Conservation (phyloP, 352 stramenopile species). For the Thalassiosira pacifica region DNA sequence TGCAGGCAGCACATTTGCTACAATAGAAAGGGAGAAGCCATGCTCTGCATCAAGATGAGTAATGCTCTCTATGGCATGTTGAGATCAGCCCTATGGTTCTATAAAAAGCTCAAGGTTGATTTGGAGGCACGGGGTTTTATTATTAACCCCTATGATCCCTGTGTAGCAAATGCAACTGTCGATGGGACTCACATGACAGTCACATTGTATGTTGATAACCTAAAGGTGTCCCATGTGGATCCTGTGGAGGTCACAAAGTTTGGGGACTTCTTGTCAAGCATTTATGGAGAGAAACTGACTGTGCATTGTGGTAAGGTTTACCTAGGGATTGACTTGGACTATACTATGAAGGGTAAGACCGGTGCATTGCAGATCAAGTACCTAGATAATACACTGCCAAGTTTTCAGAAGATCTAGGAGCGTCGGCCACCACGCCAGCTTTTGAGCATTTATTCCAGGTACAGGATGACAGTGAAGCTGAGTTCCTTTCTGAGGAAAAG, state of each 20-base stretch:
- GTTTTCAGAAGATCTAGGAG: slow-evolving; percentile 26
- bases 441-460: slow-evolving; percentile 73
- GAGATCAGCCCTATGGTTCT: too few species aligned
- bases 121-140: background rate
- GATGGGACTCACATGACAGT: slow-evolving; percentile 14
- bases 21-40: too few species aligned
- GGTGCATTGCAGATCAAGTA: slow-evolving; percentile 46
- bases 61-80: too few species aligned
- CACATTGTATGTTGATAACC: slow-evolving; percentile 31
- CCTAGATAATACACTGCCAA: slow-evolving; percentile 44
- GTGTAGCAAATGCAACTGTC: slow-evolving; percentile 23
- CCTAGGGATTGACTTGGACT: slow-evolving; percentile 62
- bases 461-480: slow-evolving; percentile 21
- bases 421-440: slow-evolving; percentile 13
- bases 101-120: too few species aligned
- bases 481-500: slow-evolving; percentile 36
- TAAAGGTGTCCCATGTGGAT: too few species aligned
- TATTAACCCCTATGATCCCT: slow-evolving; percentile 25
- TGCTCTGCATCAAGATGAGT: too few species aligned
- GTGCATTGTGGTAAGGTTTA: slow-evolving; percentile 21
- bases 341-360: slow-evolving; percentile 14
- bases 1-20: slow-evolving; percentile 14
- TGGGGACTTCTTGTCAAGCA: too few species aligned
- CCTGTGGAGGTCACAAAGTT: too few species aligned
- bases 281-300: too few species aligned